These are phyloP conservation scores for Tuber microsphaerosporum DNA, from an alignment of 495 filamentous ascomycete genomes.

Conservation along the genomic window DNA sequence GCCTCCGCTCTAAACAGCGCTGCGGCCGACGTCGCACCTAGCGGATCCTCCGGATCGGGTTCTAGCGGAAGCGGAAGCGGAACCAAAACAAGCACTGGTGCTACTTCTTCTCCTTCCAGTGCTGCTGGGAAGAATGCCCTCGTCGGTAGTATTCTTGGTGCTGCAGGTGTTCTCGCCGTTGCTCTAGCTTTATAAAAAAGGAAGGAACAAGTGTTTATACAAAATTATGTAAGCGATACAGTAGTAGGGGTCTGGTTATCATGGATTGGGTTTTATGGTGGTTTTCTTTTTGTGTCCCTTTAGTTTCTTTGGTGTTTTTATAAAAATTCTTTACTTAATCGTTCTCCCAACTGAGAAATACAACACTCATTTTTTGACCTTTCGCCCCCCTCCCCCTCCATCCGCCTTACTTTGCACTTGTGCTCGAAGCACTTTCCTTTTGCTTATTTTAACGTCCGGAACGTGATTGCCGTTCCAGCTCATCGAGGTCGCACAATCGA, in stretches of 20 bases:
- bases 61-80: neutral
- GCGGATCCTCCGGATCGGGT: neutral
- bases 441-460: neutral
- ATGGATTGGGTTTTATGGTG: neutral
- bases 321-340: neutral
- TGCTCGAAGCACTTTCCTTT: neutral
- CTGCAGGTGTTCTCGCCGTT: conserved; percentile 24
- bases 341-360: neutral
- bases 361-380: neutral
- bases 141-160: conserved; percentile 18
- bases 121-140: conserved; percentile 18
- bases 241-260: neutral
- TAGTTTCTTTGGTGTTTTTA: neutral
- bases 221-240: neutral
- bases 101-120: neutral
- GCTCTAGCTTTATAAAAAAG: conserved; percentile 21
- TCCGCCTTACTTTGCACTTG: neutral
- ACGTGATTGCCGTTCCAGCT: neutral
- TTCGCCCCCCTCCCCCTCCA: too few species aligned
- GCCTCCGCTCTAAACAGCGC: conserved; percentile 17
- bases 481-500: neutral
- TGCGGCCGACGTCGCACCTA: conserved; percentile 10
- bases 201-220: neutral
- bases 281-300: neutral
- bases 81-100: neutral